Percentiles rank a stretch among this genome's conserved stretches.
Conservation (phyloP, 2,329 filamentous ascomycete species). For the Scortechinia acanthostroma region DNA sequence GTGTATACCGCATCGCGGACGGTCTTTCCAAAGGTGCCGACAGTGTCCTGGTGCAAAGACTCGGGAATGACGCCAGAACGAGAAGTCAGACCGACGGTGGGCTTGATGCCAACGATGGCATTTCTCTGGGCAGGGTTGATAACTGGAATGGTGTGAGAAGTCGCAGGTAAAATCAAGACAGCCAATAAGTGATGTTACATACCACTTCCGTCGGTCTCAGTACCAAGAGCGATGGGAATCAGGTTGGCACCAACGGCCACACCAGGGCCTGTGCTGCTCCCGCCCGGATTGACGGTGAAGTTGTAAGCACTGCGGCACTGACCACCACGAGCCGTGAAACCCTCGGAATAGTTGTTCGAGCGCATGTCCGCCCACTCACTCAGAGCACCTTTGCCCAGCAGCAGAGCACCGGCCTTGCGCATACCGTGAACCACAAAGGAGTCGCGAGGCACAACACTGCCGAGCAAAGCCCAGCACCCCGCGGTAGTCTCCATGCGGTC, state of each 20-base stretch:
- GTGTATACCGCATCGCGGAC: conserved; percentile 63
- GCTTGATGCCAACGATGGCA: conserved; percentile 67
- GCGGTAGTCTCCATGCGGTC: conserved; percentile 71
- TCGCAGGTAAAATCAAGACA: not conserved
- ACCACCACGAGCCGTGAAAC: conserved; percentile 57
- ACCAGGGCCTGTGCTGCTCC: conserved; percentile 61
- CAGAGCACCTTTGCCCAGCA: conserved; percentile 66
- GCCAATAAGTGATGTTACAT: conserved; percentile 6
- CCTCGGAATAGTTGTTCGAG: conserved; percentile 59
- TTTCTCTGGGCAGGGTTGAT: conserved; percentile 69
- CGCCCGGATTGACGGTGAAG: conserved; percentile 60
- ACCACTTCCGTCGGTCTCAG: conserved; percentile 66
- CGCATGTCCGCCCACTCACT: conserved; percentile 73
- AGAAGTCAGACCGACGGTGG: conserved; percentile 68
- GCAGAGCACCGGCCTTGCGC: conserved; percentile 50
- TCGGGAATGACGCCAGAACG: conserved; percentile 63
- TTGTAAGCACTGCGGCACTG: conserved; percentile 64
- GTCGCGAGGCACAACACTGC: conserved; percentile 61
- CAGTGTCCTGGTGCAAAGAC: conserved; percentile 59
- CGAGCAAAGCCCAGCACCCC: conserved; percentile 60
- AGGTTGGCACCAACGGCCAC: conserved; percentile 58
- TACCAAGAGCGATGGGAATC: conserved; percentile 59
- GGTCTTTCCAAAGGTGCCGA: conserved; percentile 61
- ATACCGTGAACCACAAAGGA: conserved; percentile 54
- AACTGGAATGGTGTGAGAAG: conserved; percentile 23